phyloP scores from a whole-genome alignment of 2,329 filamentous ascomycete genomes.

The Raffaelea ambrosiae region DNA sequence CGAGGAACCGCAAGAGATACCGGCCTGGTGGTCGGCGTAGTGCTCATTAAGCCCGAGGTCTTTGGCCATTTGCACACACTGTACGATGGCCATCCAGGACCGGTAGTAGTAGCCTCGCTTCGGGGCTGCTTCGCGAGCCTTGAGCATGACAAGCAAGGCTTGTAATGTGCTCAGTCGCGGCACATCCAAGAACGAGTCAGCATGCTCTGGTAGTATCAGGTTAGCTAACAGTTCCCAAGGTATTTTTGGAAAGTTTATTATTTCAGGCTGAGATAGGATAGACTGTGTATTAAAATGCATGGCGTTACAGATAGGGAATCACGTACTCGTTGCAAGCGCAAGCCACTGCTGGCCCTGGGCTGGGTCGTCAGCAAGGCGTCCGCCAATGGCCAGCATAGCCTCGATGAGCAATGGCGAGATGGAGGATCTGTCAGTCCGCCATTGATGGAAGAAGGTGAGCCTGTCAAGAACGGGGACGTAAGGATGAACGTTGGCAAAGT shows the following conservation, averaged over 20 bases:
- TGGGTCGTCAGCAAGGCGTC: conserved; percentile 73
- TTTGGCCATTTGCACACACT: conserved; percentile 86
- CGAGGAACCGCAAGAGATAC: conserved; percentile 59
- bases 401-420: conserved; percentile 87
- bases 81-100: conserved; percentile 93
- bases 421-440: conserved; percentile 71
- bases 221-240: neutral
- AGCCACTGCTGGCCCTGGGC: conserved; percentile 88
- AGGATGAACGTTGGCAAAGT: conserved; percentile 83
- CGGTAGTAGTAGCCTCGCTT: conserved; percentile 94
- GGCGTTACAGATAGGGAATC: neutral
- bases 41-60: conserved; percentile 87
- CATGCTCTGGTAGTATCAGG: conserved; percentile 55
- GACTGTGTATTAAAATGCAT: no score
- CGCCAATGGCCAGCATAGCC: conserved; percentile 83
- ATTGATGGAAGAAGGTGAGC: conserved; percentile 76
- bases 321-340: conserved; percentile 71
- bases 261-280: no score
- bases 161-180: conserved; percentile 87
- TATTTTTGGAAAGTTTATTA: no score
- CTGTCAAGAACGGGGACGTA: conserved; percentile 88
- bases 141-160: conserved; percentile 76
- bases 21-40: conserved; percentile 66
- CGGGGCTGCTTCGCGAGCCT: conserved; percentile 84
- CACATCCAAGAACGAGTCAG: conserved; percentile 88